Evolutionary conservation across 768 basidiomycete genomes (phyloP).

Genomic region (Pisolithus marmoratus): DNA sequence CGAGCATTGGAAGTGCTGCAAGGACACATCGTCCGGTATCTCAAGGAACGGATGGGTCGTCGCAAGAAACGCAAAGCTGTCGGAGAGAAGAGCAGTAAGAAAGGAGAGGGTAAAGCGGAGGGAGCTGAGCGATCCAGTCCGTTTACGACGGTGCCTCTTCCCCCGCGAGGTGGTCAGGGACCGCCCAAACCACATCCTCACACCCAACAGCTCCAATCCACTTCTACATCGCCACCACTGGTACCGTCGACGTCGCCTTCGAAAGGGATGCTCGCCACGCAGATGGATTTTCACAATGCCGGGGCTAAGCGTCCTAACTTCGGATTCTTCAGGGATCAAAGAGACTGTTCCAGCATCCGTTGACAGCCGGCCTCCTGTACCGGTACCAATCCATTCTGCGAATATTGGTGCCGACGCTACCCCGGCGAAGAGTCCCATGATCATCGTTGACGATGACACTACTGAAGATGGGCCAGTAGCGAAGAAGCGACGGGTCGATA

Average conservation of each 20-base stretch:
- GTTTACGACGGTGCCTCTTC: conserved; percentile 44
- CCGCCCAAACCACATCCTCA: background rate
- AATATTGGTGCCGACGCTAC: conserved; percentile 3
- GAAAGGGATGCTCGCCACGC: background rate
- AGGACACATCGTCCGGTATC: conserved; percentile 75
- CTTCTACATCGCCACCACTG: background rate
- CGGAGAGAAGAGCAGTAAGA: conserved; percentile 35
- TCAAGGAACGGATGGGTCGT: conserved; percentile 63
- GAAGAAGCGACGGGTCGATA: conserved; percentile 46
- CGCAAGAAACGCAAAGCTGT: conserved; percentile 35
- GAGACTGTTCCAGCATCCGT: conserved; percentile 16
- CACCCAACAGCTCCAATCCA: background rate
- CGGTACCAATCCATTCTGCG: conserved; percentile 25
- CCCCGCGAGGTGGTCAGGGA: conserved; percentile 16
- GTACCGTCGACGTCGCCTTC: background rate
- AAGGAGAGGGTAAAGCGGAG: conserved; percentile 34
- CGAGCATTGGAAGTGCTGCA: conserved; percentile 79
- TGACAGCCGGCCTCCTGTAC: conserved; percentile 21
- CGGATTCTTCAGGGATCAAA: conserved; percentile 4
- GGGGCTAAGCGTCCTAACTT: background rate
- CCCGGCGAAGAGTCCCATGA: conserved; percentile 37
- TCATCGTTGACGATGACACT: conserved; percentile 57
- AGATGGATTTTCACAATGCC: conserved; percentile 11
- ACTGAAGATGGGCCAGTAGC: conserved; percentile 44
- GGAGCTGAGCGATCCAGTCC: conserved; percentile 25